These are phyloP conservation scores for Austroboletus niveus DNA, from an alignment of 1,284 basidiomycete species.

Conservation along the genomic window DNA sequence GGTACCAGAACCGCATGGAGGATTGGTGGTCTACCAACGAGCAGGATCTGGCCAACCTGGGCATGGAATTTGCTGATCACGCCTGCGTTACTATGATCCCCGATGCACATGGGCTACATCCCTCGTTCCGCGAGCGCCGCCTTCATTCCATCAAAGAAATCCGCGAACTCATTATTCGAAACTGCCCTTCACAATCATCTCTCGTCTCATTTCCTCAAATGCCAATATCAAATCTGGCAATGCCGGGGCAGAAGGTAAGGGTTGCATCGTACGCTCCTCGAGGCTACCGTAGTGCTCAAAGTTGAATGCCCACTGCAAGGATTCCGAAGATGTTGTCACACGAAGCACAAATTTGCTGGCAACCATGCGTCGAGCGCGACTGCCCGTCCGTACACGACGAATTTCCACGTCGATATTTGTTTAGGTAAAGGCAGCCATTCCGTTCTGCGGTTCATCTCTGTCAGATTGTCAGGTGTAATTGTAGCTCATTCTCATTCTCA, in stretches of 20 bases:
- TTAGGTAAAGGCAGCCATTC: neutral
- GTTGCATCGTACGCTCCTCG: neutral
- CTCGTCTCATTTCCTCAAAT: constrained; percentile 9
- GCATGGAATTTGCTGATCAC: constrained; percentile 23
- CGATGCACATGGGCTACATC: constrained; percentile 7
- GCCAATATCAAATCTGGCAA: neutral
- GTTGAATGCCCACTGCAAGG: neutral
- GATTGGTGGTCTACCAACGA: constrained; percentile 27
- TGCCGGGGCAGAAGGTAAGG: constrained; percentile 4
- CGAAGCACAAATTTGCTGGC: neutral
- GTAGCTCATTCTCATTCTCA: neutral
- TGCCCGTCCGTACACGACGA: neutral
- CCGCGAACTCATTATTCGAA: constrained; percentile 13
- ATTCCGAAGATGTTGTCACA: neutral
- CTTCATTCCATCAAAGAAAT: constrained; percentile 10
- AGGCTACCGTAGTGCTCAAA: neutral
- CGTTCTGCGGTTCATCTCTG: neutral
- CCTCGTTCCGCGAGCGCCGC: constrained; percentile 11
- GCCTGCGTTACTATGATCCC: constrained; percentile 24
- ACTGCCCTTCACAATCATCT: constrained; percentile 1
- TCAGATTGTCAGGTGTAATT: neutral
- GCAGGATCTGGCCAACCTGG: constrained; percentile 6
- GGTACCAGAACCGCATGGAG: constrained; percentile 25
- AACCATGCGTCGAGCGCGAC: neutral
- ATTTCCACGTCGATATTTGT: neutral